Percentiles rank a stretch among this genome's conserved stretches.
Conservation (phyloP, 306 rosid genomes). For the Castanea mollissima region DNA sequence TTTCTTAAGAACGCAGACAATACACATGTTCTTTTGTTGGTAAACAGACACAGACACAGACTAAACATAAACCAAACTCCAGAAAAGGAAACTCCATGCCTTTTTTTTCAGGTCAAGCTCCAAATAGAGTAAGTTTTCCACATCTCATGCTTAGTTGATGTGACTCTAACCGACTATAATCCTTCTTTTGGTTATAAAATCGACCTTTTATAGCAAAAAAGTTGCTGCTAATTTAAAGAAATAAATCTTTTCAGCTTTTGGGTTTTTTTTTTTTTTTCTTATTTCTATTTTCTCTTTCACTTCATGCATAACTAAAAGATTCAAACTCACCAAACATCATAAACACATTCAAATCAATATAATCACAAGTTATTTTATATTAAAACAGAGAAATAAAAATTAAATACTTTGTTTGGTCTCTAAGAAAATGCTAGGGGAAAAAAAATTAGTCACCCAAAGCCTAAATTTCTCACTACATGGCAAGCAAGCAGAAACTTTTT, state of each 20-base stretch:
- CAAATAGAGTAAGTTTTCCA: not conserved
- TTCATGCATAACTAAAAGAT: no score
- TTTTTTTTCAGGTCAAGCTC: not conserved
- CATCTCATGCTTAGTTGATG: not conserved
- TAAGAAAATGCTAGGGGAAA: not conserved
- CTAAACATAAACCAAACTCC: not conserved
- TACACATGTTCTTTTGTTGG: no score
- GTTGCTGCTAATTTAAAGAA: constrained; percentile 6
- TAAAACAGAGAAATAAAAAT: not conserved
- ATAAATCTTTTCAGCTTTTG: not conserved
- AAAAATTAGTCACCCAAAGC: not conserved
- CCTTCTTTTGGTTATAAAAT: not conserved
- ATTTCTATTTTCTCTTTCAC: no score
- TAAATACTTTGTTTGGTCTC: constrained; percentile 5
- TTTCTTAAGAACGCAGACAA: no score
- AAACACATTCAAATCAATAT: not conserved
- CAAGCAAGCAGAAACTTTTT: not conserved
- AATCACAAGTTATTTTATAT: not conserved
- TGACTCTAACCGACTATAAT: not conserved
- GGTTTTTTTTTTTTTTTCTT: not conserved
- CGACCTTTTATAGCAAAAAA: not conserved
- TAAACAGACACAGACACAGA: not conserved
- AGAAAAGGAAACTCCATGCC: not conserved
- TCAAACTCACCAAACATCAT: not conserved
- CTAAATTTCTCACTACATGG: not conserved